Evolutionary conservation across 2,329 filamentous ascomycete species (phyloP).

Genomic region (Malbranchea zuffiana): DNA sequence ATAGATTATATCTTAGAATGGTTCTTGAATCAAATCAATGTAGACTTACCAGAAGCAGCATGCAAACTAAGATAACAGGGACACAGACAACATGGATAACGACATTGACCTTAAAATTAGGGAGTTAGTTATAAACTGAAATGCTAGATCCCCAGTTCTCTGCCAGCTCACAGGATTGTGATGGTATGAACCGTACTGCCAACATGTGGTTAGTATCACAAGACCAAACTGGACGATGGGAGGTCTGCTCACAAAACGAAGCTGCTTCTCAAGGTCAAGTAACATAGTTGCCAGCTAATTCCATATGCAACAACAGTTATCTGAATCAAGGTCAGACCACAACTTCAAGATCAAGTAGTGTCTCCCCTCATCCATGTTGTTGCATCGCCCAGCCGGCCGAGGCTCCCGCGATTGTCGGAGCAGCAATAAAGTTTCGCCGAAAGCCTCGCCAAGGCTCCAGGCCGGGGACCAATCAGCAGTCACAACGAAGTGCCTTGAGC

Average conservation of each 20-base stretch:
- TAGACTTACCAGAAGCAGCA: constrained; percentile 45
- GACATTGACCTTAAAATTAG: constrained; percentile 46
- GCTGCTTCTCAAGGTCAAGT: constrained; percentile 55
- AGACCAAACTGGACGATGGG: constrained; percentile 1
- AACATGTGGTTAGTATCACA: constrained; percentile 16
- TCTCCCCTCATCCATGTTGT: too few species aligned
- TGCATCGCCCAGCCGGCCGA: too few species aligned
- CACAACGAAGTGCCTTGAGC: too few species aligned
- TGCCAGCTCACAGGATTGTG: constrained; percentile 51
- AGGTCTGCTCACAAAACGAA: constrained; percentile 48
- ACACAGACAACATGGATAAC: constrained; percentile 55
- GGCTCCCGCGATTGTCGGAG: too few species aligned
- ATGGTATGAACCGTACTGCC: constrained; percentile 56
- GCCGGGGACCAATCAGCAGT: too few species aligned
- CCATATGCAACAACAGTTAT: too few species aligned
- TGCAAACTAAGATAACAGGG: constrained; percentile 50
- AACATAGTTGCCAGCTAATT: constrained; percentile 6
- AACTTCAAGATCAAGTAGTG: too few species aligned
- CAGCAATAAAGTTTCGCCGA: too few species aligned
- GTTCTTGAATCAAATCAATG: not conserved
- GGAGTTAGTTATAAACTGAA: constrained; percentile 14
- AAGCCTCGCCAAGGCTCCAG: too few species aligned
- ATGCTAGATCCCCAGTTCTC: constrained; percentile 8
- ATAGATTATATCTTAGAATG: not conserved
- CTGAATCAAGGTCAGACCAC: too few species aligned